Conservation (phyloP, 2,329 filamentous ascomycete genomes). For the Epichloe aotearoae region DNA sequence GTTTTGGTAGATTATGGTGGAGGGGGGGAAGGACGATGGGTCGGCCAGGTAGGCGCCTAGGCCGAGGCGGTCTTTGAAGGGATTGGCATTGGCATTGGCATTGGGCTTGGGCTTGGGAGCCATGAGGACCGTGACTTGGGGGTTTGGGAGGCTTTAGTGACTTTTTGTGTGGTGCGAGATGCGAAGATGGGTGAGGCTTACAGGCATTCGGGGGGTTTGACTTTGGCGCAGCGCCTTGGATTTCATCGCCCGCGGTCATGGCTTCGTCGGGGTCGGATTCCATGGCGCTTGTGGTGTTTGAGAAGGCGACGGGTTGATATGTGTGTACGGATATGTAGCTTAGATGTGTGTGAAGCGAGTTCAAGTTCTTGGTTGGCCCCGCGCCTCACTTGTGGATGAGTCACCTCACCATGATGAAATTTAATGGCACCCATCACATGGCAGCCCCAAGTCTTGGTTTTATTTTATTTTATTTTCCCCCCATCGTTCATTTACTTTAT, state of each 20-base stretch:
- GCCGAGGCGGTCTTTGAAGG: slow-evolving; percentile 41
- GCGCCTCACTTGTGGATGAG: neutral
- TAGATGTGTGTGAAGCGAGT: neutral
- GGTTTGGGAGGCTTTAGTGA: slow-evolving; percentile 7
- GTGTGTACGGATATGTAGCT: neutral
- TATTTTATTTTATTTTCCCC: neutral
- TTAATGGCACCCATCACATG: too few species aligned
- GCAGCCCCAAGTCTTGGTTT: too few species aligned
- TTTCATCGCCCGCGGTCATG: slow-evolving; percentile 29
- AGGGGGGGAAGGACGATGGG: slow-evolving; percentile 48
- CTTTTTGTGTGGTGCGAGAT: neutral
- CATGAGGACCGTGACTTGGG: slow-evolving; percentile 25
- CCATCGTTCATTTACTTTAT: neutral
- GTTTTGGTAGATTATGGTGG: slow-evolving; percentile 50
- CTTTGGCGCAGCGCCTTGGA: slow-evolving; percentile 20
- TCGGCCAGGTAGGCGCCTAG: slow-evolving; percentile 53
- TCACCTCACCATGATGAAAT: too few species aligned
- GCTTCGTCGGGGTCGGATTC: slow-evolving; percentile 24
- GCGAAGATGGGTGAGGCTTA: slow-evolving; percentile 10
- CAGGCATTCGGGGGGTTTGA: slow-evolving; percentile 27
- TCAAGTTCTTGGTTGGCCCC: neutral
- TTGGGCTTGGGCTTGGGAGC: slow-evolving; percentile 18
- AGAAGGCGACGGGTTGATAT: neutral
- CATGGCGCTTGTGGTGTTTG: neutral
- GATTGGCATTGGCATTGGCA: slow-evolving; percentile 11